Conservation (phyloP, 129 eudicot species). For the Calendula officinalis region DNA sequence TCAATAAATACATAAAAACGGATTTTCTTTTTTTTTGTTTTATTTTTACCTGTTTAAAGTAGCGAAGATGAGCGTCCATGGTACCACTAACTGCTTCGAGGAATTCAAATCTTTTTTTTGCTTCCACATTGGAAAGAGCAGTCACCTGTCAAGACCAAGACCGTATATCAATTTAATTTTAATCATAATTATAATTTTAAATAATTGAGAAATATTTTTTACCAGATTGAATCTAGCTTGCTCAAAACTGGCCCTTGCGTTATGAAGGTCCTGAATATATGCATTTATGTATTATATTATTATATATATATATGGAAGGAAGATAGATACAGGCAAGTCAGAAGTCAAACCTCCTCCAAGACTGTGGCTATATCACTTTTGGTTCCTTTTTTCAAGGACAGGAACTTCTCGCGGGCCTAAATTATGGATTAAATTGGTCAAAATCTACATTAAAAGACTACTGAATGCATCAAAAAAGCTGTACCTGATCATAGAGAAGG, state of each 20-base stretch:
- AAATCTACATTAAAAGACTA: conserved; percentile 3
- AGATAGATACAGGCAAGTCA: not conserved
- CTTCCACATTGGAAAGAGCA: conserved; percentile 92
- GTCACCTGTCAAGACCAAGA: conserved; percentile 56
- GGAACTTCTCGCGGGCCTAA: conserved; percentile 94
- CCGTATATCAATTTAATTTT: conserved; percentile 14
- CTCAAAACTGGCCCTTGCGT: conserved; percentile 92
- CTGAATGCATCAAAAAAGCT: conserved; percentile 19
- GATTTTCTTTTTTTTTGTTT: not conserved
- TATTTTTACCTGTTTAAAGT: conserved; percentile 82
- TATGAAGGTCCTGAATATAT: conserved; percentile 78
- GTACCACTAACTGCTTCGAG: conserved; percentile 98
- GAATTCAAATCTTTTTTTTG: conserved; percentile 95
- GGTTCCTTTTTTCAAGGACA: conserved; percentile 89
- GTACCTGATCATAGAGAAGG: conserved; percentile 91
- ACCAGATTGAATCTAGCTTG: conserved; percentile 98
- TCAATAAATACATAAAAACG: conserved; percentile 5
- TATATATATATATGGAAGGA: not conserved
- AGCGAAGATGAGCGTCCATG: conserved; percentile 97
- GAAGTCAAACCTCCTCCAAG: conserved; percentile 79
- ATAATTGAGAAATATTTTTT: conserved; percentile 21
- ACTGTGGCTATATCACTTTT: conserved; percentile 72
- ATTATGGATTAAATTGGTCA: conserved; percentile 13
- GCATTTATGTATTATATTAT: conserved; percentile 14
- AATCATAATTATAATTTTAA: not conserved